Evolutionary conservation across 768 basidiomycete genomes (phyloP), one percentile per base, ranked within the genome.

Genomic region (Leccinum ochraceum): DNA sequence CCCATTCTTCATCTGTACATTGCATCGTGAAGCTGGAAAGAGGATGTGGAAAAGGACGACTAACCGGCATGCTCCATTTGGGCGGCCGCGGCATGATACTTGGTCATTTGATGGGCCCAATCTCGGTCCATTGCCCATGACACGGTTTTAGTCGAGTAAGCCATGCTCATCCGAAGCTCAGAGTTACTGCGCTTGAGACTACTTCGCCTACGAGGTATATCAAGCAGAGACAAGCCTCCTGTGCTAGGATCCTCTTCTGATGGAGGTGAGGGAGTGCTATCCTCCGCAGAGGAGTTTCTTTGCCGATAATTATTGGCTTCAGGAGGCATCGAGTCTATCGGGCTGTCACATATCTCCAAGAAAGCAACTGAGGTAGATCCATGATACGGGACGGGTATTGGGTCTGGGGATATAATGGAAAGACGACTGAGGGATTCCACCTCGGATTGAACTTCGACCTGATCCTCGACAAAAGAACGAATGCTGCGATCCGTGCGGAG

Each of bases 111-210:
- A 8, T 79, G 79, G 28, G 80, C 77, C 75, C 85, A 80, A 56
- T 86, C 86, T 13, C 79, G 80, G 60, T 86, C 82, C 74, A 88
- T 89, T 26, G 89, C 88, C 88, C 88, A 90, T 39, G 88, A 87
- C 8, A 90, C 88, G 6, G 83, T 82, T 74, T 90, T 90, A 17
- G 79, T 73, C 30, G 84, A 76, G 61, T 86, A 84, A 36, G 71
- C 75, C 63, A 78, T 66, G 46, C 81, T 83, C 61, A 81, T 74
- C 57, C 75, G 71, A 67, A 79, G 76, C 54, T 76, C 77, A 60
- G 74, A 78, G 65, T 80, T 81, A 22, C 75, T 77, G 58, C 86
- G 82, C 72, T 83, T 88, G 63, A 90, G 80, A 66, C 85, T 88
- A 65, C 89, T 90, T 60, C 86, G 78, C 61, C 83, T 76, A 57